These are phyloP conservation scores for Claviceps sp. DNA, from an alignment of 2,329 filamentous ascomycete species.

Conservation along the genomic window DNA sequence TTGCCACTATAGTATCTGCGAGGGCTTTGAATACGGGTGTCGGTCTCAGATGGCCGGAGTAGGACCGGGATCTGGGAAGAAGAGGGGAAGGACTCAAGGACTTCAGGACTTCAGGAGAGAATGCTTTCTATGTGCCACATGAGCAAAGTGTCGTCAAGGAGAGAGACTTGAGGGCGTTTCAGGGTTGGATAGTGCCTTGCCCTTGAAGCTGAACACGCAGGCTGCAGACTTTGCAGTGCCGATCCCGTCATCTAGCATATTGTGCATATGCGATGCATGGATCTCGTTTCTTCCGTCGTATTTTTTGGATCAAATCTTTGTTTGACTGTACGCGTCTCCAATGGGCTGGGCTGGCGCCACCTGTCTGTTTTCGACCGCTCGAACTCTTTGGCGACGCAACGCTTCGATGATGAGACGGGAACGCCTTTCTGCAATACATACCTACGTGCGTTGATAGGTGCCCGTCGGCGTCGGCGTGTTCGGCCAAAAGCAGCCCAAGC, in stretches of 20 bases:
- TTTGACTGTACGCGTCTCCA: too few relatives aligned
- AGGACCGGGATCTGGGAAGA: constrained; percentile 11
- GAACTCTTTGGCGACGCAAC: too few relatives aligned
- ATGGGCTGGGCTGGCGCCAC: too few relatives aligned
- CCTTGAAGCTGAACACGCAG: background rate
- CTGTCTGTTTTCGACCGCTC: too few relatives aligned
- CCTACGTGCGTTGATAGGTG: too few relatives aligned
- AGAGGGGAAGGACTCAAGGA: background rate
- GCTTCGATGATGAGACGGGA: too few relatives aligned
- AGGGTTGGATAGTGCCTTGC: background rate
- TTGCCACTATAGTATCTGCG: constrained; percentile 15
- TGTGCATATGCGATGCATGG: background rate
- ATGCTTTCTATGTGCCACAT: constrained; percentile 4
- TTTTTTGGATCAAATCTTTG: too few relatives aligned
- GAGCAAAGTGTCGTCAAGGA: background rate
- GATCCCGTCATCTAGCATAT: background rate
- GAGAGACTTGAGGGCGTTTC: background rate
- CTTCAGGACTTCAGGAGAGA: background rate
- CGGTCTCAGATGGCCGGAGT: constrained; percentile 14
- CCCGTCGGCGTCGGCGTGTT: too few relatives aligned
- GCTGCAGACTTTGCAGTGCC: background rate
- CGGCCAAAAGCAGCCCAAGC: too few relatives aligned
- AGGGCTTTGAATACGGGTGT: constrained; percentile 8
- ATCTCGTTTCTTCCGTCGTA: too few relatives aligned
- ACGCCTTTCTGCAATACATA: too few relatives aligned